phyloP scores from a whole-genome alignment of 1,284 basidiomycete species.

The Trametes pubescens region DNA sequence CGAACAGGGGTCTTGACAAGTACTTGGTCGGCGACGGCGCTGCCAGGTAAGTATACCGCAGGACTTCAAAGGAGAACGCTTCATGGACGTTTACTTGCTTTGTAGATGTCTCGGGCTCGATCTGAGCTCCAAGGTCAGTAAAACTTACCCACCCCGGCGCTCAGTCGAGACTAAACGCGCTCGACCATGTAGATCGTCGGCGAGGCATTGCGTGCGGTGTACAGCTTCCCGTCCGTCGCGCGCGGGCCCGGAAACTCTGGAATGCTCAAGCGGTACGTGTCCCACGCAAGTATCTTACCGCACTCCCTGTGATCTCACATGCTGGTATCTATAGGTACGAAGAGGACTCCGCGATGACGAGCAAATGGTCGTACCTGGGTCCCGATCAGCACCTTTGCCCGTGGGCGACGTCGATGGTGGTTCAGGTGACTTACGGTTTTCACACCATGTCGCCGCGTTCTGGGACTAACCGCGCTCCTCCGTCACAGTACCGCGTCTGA shows the following conservation, averaged over 20 bases:
- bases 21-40: slow-evolving; percentile 64
- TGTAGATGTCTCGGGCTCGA: slow-evolving; percentile 60
- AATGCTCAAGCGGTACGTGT: slow-evolving; percentile 51
- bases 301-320: not conserved
- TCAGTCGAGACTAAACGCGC: not conserved
- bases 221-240: slow-evolving; percentile 55
- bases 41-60: slow-evolving; percentile 49
- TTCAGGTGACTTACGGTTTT: slow-evolving; percentile 47
- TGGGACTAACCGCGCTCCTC: slow-evolving; percentile 7
- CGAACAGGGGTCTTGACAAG: slow-evolving; percentile 53
- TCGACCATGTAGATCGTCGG: slow-evolving; percentile 47
- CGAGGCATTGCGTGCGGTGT: slow-evolving; percentile 57
- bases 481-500: slow-evolving; percentile 15
- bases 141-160: not conserved
- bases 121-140: slow-evolving; percentile 57
- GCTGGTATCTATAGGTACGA: slow-evolving; percentile 33
- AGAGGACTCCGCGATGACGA: slow-evolving; percentile 40
- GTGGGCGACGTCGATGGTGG: slow-evolving; percentile 60
- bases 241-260: slow-evolving; percentile 65
- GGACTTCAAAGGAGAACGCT: not conserved
- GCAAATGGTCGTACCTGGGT: slow-evolving; percentile 55
- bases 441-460: slow-evolving; percentile 15
- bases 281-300: not conserved
- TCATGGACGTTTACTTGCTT: not conserved
- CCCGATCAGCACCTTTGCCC: slow-evolving; percentile 51